Evolutionary conservation across 2,329 filamentous ascomycete species (phyloP).

Genomic region (Cercospora berteroae): DNA sequence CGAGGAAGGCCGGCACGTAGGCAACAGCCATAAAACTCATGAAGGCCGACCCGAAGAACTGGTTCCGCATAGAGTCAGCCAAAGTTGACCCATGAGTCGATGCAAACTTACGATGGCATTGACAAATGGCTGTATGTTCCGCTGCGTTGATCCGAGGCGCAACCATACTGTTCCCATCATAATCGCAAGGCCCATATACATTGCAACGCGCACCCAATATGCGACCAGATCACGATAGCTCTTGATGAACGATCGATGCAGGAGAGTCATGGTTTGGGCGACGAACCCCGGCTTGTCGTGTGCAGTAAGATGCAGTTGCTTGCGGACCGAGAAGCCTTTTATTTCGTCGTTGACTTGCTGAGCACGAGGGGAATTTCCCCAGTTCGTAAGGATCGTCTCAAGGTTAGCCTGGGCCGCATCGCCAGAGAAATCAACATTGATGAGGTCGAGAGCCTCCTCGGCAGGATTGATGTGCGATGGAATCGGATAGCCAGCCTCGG

Average conservation of each 20-base stretch:
- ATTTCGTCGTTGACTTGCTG: constrained; percentile 18
- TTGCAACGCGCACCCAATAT: constrained; percentile 74
- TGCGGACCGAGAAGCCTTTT: constrained; percentile 13
- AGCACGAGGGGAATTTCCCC: constrained; percentile 46
- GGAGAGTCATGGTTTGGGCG: constrained; percentile 51
- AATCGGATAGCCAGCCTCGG: constrained; percentile 56
- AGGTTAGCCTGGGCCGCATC: constrained; percentile 44
- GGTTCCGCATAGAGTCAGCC: constrained; percentile 9
- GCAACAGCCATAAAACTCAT: constrained; percentile 63
- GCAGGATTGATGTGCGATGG: constrained; percentile 71
- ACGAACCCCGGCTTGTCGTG: constrained; percentile 13
- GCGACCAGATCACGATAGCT: constrained; percentile 75
- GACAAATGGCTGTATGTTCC: constrained; percentile 72
- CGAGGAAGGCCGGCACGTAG: constrained; percentile 79
- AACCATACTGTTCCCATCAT: constrained; percentile 88
- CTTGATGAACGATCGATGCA: constrained; percentile 78
- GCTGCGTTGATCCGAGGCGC: constrained; percentile 64
- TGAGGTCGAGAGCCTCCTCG: constrained; percentile 70
- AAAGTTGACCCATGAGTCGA: neutral
- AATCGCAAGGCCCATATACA: constrained; percentile 74
- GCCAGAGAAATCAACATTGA: constrained; percentile 69
- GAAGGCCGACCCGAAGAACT: constrained; percentile 53
- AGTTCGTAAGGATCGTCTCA: constrained; percentile 51
- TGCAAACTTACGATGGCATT: constrained; percentile 60
- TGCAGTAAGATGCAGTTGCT: constrained; percentile 7